Evolutionary conservation across 2,329 filamentous ascomycete species (phyloP), one percentile per base, ranked within the genome.

Genomic region (Aspergillus pseudoviridinutans): DNA sequence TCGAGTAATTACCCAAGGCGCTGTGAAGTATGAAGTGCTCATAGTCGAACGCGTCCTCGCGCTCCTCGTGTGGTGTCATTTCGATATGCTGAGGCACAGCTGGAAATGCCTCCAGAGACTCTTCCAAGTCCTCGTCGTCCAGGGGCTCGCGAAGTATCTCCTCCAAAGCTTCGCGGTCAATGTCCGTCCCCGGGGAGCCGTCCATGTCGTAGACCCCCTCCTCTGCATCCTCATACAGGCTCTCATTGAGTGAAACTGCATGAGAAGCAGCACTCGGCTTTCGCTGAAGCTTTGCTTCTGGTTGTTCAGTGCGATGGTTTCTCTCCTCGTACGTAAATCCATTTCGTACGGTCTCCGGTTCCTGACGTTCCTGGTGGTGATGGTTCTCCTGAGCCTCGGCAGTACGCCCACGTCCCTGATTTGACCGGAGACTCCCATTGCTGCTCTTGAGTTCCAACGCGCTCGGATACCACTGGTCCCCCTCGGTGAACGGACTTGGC

Each of bases 1-100:
- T 68, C 8, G 74, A 71, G 57, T 74, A 79, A 55, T 76, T 91
- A 5, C 91, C 92, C 83, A 97, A 87, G 10, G 92, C 91, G 64
- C 91, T 96, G 72, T 97, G 92, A 14, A 97, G 81, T 73, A 96
- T 96, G 76, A 97, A 97, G 70, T 96, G 88, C 72, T 96, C 90
- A 61, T 97, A 97, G 72, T 97, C 93, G 68, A 97, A 97, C 1
- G 92, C 92, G 73, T 97, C 93, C 64, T 92, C 87, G 22, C 93
- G 89, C 72, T 97, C 92, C 76, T 97, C 93, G 68, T 97, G 93
- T 0, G 91, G 91, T 5, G 89, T 76, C 8, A 83, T 82, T 53
- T 84, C 81, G 55, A 84, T 80, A 50, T 81, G 71, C 0, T 58
- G 67, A 10, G 70, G 68, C 14, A 69, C 63, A 3, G 70, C 56